Evolutionary conservation across 2,329 filamentous ascomycete species (phyloP).

Genomic region (Celoporthe dispersa): DNA sequence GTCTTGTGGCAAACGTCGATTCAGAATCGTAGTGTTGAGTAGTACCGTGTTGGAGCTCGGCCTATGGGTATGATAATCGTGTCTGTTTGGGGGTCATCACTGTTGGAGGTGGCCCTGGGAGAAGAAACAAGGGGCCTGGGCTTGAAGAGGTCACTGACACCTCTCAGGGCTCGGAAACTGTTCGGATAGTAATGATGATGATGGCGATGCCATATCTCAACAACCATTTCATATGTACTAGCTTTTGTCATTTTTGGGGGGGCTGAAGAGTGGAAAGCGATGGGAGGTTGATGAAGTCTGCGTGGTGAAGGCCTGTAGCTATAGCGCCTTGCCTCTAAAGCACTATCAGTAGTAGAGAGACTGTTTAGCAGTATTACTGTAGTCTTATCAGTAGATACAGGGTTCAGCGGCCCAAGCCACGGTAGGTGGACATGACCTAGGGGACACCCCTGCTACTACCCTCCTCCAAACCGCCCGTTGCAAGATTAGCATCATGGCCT

Average conservation of each 20-base stretch:
- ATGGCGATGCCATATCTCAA: background rate
- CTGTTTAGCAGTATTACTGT: background rate
- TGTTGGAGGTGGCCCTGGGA: background rate
- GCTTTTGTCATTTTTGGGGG: background rate
- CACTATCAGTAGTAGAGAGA: background rate
- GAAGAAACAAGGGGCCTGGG: background rate
- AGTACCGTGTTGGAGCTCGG: background rate
- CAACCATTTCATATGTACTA: background rate
- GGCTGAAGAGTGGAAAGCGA: background rate
- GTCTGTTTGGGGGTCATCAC: background rate
- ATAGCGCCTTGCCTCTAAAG: background rate
- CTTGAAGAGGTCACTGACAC: background rate
- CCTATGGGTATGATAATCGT: background rate
- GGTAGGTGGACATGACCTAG: background rate
- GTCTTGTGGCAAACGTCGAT: background rate
- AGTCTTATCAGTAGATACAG: background rate
- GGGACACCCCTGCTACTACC: background rate
- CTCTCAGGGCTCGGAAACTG: background rate
- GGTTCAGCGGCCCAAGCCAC: background rate
- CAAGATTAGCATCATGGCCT: conserved; percentile 6
- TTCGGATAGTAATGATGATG: background rate
- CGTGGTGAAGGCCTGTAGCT: background rate
- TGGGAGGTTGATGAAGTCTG: background rate
- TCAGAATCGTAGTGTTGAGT: background rate
- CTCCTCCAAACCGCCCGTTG: background rate